Evolutionary conservation across 805 yeast genomes (phyloP), one percentile per base, ranked within the genome.

Genomic region (Candida loeiensis): DNA sequence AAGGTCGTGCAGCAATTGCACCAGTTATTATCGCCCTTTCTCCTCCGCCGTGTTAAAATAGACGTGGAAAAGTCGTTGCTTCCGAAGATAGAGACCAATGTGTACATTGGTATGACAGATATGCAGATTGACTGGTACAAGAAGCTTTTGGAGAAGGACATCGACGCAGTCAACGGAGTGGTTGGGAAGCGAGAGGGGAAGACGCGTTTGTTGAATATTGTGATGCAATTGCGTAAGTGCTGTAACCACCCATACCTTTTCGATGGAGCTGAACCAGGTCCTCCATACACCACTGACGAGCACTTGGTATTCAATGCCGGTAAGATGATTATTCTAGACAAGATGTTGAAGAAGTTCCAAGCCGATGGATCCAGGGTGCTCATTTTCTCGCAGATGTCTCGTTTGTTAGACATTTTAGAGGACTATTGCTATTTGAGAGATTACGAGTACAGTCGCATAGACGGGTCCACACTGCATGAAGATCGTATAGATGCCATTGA

Each of bases 251-350:
- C 98, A 0, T 91, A 93, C 61, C 66, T 91, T 40, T 93, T 93
- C 55, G 98, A 91, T 59, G 98, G 99, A n/a, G 99, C 98, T 1
- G 98, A 90, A 61, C 98, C 97, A 0, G 98, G 98, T 7, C 98
- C 98, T 1, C 98, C 98, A 1, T 91, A 73, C 55, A 91, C 97
- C 1, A 91, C 95, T 1, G 97, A 89, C 61, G 97, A 90, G 60
- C 98, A 91, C 63, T 71, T 91, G 47, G 82, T 90, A n/a, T 81
- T 53, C 66, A 91, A 91, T 58, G 75, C 95, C 5, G 96, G 95
- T 21, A 90, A 90, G 59, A 85, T 90, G 90, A 74, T 85, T 39
- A 86, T 91, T 25, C 65, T 90, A 41, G 98, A 90, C 58, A 87
- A 87, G 54, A 68, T 90, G 55, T 64, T 91, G 50, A 80, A 79